Conservation (phyloP, 495 filamentous ascomycete species). For the Penicillium dipodomyicola region DNA sequence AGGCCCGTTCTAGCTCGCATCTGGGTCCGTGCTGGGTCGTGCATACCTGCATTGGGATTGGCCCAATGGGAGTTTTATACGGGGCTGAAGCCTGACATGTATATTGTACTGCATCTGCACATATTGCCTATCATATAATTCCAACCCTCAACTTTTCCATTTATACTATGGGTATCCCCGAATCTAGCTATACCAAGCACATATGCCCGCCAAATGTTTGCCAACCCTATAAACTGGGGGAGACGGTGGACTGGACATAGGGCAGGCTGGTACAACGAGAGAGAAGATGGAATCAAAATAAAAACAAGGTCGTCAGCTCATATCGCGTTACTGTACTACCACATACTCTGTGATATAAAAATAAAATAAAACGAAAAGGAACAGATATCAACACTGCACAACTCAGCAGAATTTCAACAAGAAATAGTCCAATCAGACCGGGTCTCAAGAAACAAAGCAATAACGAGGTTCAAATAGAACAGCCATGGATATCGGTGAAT, state of each 20-base stretch:
- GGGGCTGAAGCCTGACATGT: not conserved
- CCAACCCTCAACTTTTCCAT: not conserved
- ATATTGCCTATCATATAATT: not conserved
- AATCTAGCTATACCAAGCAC: not conserved
- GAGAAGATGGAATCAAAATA: slow-evolving; percentile 5
- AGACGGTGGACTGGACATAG: not conserved
- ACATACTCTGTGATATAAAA: slow-evolving; percentile 9
- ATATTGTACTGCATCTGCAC: not conserved
- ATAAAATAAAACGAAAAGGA: slow-evolving; percentile 1
- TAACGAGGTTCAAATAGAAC: slow-evolving; percentile 11
- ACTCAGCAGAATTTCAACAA: slow-evolving; percentile 19
- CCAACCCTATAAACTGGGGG: not conserved
- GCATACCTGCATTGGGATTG: slow-evolving; percentile 14
- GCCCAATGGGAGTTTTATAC: not conserved
- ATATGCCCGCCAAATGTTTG: not conserved
- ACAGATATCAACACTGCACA: slow-evolving; percentile 31
- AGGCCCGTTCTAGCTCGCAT: slow-evolving; percentile 1
- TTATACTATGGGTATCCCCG: not conserved
- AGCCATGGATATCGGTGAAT: not conserved
- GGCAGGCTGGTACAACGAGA: slow-evolving; percentile 2
- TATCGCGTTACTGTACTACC: slow-evolving; percentile 29
- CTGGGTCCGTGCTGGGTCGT: slow-evolving; percentile 10
- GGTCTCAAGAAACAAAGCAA: slow-evolving; percentile 15
- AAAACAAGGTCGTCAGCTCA: slow-evolving; percentile 29
- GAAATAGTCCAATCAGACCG: slow-evolving; percentile 5